Evolutionary conservation across 176 grass and related monocot species (phyloP).

Genomic region (Phyllostachys edulis): DNA sequence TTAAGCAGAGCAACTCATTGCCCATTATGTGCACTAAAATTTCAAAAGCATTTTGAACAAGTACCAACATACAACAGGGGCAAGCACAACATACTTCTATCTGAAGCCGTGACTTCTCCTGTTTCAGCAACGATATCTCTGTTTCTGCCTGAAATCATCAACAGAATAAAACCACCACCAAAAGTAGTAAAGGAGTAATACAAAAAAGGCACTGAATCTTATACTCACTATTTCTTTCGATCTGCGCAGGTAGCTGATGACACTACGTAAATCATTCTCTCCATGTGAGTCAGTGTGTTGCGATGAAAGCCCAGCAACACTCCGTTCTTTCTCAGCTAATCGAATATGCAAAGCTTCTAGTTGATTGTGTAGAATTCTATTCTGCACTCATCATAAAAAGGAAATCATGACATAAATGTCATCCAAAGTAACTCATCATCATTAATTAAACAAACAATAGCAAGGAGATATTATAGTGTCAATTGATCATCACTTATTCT

Average conservation of each 20-base stretch:
- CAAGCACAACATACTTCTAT: constrained; percentile 66
- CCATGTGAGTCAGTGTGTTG: constrained; percentile 53
- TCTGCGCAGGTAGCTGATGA: constrained; percentile 80
- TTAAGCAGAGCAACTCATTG: not conserved
- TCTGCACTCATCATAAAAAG: constrained; percentile 50
- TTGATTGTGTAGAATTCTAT: constrained; percentile 79
- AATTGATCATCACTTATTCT: not conserved
- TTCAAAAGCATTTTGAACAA: not conserved
- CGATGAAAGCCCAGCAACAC: constrained; percentile 59
- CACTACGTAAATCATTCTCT: constrained; percentile 78
- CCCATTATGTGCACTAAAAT: not conserved
- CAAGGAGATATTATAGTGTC: not conserved
- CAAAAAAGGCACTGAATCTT: not conserved
- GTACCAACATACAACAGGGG: not conserved
- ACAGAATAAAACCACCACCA: constrained; percentile 7
- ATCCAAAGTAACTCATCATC: not conserved
- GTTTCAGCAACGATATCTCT: constrained; percentile 88
- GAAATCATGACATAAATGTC: not conserved
- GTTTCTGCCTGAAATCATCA: constrained; percentile 82
- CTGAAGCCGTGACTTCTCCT: constrained; percentile 83
- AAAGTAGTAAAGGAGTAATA: not conserved
- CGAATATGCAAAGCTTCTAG: constrained; percentile 83
- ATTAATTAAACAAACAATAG: not conserved
- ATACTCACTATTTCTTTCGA: constrained; percentile 97
- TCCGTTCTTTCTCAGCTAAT: constrained; percentile 80